Base-by-base conservation (phyloP, 2,329 filamentous ascomycete species). In the Colletotrichum neosansevieriae region DNA sequence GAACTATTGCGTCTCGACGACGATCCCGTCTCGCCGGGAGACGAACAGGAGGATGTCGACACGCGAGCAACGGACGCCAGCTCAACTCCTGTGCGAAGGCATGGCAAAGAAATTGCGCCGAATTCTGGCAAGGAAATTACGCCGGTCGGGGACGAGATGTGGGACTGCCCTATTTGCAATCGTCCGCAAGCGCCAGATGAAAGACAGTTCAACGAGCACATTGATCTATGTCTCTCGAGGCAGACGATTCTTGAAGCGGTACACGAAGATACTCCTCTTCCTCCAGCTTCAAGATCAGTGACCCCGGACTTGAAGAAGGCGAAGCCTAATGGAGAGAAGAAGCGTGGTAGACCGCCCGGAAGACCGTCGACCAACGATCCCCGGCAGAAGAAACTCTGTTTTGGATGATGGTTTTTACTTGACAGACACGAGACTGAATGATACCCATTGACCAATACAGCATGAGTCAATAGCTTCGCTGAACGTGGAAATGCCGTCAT, bases 101-200 rank as follows among this genome's bases (percentile, higher is more conserved):
- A 88, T 61, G 84, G 83, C 44, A 86, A 86, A 69, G 86, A 89
- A 71, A 81, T 87, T 36, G 72, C 80, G 1, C 81, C 85, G 2
- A 85, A 84, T 70, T 80, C 80, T 4, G 81, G 74, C 56, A 80
- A 79, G 65, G 71, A 74, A 19, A 59, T 71, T 0, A 56, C 73
- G 12, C 53, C 73, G 4, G 75, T 76, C 10, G 77, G 81, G 60
- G 80, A 86, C 59, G 83, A 89, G 53, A 85, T 83, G 77, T 98
- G 94, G 94, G 86, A 91, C 42, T 99, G 96, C 77, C 96, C 96
- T 0, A 92, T 98, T 50, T 99, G 96, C 77, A 81, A 83, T n/a
- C 84, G 91, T 15, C 90, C 93, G 0, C 94, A 98, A 75, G 75
- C 83, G 0, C 88, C 94, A 0, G 86, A 95, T 57, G 94, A 98